Evolutionary conservation across 2,329 filamentous ascomycete species (phyloP).

Genomic region (Verticillium albo-atrum): DNA sequence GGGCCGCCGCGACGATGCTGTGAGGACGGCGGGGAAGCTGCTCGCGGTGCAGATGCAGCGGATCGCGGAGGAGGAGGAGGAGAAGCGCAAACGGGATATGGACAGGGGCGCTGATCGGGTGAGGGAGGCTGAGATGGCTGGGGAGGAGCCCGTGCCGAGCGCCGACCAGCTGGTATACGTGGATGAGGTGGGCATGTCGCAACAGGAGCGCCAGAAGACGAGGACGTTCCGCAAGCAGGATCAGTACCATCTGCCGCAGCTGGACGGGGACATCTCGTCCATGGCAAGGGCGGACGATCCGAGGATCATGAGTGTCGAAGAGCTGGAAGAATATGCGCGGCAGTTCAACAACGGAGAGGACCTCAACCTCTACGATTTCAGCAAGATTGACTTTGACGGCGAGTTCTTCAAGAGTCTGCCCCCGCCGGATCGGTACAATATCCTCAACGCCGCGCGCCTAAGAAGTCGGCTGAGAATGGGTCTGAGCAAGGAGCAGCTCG

Average conservation of each 20-base stretch:
- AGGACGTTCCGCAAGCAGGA: constrained; percentile 88
- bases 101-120: constrained; percentile 33
- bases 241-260: constrained; percentile 88
- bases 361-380: constrained; percentile 90
- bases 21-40: constrained; percentile 83
- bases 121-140: constrained; percentile 37
- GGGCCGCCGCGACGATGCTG: constrained; percentile 87
- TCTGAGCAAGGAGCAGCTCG: constrained; percentile 90
- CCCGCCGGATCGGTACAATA: constrained; percentile 89
- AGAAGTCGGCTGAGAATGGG: constrained; percentile 91
- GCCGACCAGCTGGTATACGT: constrained; percentile 75
- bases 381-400: constrained; percentile 96
- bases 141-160: constrained; percentile 65
- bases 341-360: constrained; percentile 93
- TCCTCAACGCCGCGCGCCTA: constrained; percentile 87
- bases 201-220: constrained; percentile 67
- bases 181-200: constrained; percentile 80
- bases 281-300: constrained; percentile 93
- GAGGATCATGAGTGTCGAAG: constrained; percentile 91
- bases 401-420: constrained; percentile 93
- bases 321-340: constrained; percentile 87
- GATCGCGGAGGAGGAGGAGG: constrained; percentile 77
- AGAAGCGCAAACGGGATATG: constrained; percentile 50
- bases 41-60: constrained; percentile 93
- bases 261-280: constrained; percentile 71